Evolutionary conservation across 1,139 yeast genomes (phyloP), one percentile per base, ranked within the genome.

Genomic region (Tardiomyces depauwii): DNA sequence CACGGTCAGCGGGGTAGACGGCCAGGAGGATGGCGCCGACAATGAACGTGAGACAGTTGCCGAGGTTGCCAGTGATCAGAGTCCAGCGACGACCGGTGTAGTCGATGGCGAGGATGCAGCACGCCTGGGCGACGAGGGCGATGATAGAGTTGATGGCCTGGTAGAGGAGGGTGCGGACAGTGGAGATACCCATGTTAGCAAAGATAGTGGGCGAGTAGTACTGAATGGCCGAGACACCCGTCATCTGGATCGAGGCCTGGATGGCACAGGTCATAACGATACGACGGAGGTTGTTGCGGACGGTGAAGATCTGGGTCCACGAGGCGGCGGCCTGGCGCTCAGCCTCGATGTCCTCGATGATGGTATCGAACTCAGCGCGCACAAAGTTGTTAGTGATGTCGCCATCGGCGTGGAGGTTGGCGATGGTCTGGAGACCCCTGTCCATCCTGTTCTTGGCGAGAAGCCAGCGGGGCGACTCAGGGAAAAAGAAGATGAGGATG

Each of bases 401-500:
- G 36, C 36, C 36, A 10, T 14, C 6, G 36, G 16, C 36, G 19
- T 56, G 54, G 32, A 54, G 43, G 1, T 49, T 65, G 58, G 70
- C 74, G 80, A 81, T 78, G 13, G 76, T 76, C 16, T 63, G 59
- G 61, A 67, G 76, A 2, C 71, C 79, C 60, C 75, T 74, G 7
- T 55, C 57, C 12, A 42, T 33, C 28, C 42, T 45, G 44, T 68
- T 67, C 60, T 75, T 76, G 55, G 72, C 72, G 39, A 73, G 73
- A 51, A 78, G 70, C 83, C 83, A 81, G 60, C 81, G 75, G 30
- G 88, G 87, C 7, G 85, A 77, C 60, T 81, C 88, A 13, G 82
- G 87, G 51, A 80, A 65, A 51, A 74, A 64, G 56, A 74, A 64
- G 60, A 75, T 21, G 25, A 21, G 25, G 25, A 21, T 21, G 7